These are phyloP conservation scores for Bullera alba DNA, from an alignment of 768 basidiomycete species.

Conservation along the genomic window DNA sequence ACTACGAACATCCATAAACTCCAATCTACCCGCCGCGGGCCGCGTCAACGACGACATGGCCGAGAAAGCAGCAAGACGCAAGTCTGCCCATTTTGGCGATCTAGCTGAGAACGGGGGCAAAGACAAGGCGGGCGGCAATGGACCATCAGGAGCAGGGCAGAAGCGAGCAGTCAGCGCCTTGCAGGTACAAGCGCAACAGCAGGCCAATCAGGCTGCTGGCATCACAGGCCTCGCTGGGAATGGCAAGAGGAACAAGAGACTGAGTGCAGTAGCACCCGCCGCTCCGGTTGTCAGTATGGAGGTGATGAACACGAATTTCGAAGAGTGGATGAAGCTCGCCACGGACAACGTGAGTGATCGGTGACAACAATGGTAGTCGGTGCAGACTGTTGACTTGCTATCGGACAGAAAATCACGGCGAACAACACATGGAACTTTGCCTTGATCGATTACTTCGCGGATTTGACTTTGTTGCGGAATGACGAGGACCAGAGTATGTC, in stretches of 20 bases:
- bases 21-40: neutral
- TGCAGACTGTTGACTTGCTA: too few species aligned
- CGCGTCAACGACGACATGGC: conserved; percentile 72
- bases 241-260: conserved; percentile 22
- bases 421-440: conserved; percentile 97
- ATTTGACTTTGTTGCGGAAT: conserved; percentile 91
- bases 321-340: conserved; percentile 99
- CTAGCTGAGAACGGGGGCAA: conserved; percentile 9
- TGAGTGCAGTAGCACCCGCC: conserved; percentile 32
- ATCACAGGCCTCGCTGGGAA: conserved; percentile 48
- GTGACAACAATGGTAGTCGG: neutral
- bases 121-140: conserved; percentile 45
- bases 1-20: conserved; percentile 5
- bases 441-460: conserved; percentile 97
- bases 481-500: conserved; percentile 61
- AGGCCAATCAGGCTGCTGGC: conserved; percentile 44
- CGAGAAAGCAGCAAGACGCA: conserved; percentile 70
- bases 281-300: conserved; percentile 53
- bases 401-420: conserved; percentile 87
- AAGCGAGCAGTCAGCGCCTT: conserved; percentile 31
- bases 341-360: conserved; percentile 77
- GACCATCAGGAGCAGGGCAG: conserved; percentile 45
- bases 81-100: conserved; percentile 37
- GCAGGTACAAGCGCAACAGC: conserved; percentile 60
- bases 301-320: conserved; percentile 86